These are phyloP conservation scores for Chytridiales sp. DNA, from an alignment of 371 early-diverging fungal genomes.

Conservation along the genomic window DNA sequence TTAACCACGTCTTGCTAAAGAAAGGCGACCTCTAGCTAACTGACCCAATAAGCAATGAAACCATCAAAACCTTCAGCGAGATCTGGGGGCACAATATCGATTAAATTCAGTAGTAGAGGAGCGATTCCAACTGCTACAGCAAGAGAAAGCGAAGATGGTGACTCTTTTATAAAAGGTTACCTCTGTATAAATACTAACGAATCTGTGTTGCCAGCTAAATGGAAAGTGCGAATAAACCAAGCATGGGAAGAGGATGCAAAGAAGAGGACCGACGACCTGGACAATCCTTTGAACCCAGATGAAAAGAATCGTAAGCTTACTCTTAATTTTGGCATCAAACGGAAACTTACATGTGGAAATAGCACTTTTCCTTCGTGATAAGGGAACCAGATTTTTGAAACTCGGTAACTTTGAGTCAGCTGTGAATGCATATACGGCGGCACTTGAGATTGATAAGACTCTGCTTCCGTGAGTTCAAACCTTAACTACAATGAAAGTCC, in stretches of 20 bases:
- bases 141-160: constrained; percentile 52
- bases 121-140: constrained; percentile 45
- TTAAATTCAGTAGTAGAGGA: constrained; percentile 40
- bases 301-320: constrained; percentile 41
- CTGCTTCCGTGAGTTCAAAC: not conserved
- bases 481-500: not conserved
- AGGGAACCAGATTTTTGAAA: constrained; percentile 40
- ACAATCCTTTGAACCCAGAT: constrained; percentile 16
- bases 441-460: constrained; percentile 23
- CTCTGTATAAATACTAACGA: not conserved
- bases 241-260: constrained; percentile 33
- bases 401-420: constrained; percentile 39
- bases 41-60: not conserved
- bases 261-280: constrained; percentile 1
- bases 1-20: constrained; percentile 4
- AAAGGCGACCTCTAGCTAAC: not conserved
- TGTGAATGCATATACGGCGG: constrained; percentile 39
- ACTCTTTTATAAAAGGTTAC: not conserved
- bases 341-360: not conserved
- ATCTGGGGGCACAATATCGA: constrained; percentile 21
- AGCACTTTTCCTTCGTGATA: constrained; percentile 44
- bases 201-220: constrained; percentile 36
- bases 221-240: constrained; percentile 42
- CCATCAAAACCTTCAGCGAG: constrained; percentile 34
- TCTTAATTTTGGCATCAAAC: constrained; percentile 4